Evolutionary conservation across 2,329 filamentous ascomycete genomes (phyloP).

Genomic region (Phialophora expanda): DNA sequence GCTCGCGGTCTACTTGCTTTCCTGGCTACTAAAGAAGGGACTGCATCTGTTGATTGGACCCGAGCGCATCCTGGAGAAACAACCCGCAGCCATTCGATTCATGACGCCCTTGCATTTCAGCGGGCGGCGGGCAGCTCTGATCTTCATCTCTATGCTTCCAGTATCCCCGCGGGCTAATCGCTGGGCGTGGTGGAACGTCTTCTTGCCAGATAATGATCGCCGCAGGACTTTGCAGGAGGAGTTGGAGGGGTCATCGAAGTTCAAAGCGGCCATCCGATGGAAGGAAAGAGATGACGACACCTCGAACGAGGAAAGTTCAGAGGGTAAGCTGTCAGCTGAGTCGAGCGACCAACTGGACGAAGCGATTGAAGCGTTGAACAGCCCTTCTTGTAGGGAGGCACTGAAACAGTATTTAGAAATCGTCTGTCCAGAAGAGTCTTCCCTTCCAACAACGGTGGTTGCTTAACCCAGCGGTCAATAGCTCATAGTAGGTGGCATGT

Average conservation of each 20-base stretch:
- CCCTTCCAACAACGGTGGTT: neutral
- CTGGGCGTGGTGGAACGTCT: neutral
- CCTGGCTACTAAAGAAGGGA: neutral
- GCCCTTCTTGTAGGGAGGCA: neutral
- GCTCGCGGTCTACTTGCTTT: neutral
- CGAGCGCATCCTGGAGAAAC: neutral
- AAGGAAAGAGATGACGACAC: neutral
- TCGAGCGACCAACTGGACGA: neutral
- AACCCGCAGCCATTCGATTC: neutral
- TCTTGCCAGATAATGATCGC: neutral
- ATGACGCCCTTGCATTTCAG: neutral
- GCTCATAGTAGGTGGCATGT: neutral
- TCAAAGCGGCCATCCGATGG: neutral
- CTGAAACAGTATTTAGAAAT: neutral
- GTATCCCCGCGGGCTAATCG: neutral
- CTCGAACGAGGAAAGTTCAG: neutral
- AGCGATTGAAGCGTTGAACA: neutral
- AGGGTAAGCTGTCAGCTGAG: neutral
- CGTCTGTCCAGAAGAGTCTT: neutral
- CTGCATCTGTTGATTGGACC: neutral
- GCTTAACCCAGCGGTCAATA: neutral
- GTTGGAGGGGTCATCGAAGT: neutral
- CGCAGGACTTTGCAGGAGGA: neutral
- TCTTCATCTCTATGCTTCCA: neutral
- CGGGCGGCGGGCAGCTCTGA: neutral